Conservation (phyloP, 2,329 filamentous ascomycete species). For the Colletotrichum melonis region DNA sequence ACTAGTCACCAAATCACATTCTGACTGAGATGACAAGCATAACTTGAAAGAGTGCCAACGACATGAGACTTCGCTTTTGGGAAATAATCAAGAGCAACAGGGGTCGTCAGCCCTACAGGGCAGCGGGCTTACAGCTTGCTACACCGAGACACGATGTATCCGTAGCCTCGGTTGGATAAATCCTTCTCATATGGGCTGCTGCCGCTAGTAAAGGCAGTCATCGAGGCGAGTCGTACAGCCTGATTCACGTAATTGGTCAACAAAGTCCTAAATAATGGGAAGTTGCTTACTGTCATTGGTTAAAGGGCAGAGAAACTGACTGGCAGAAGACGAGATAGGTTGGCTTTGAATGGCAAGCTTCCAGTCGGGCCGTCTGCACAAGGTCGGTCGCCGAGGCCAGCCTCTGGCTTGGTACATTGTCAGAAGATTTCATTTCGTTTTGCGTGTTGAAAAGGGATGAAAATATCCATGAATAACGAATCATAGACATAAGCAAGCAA, state of each 20-base stretch:
- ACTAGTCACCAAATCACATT: not conserved
- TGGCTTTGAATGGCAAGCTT: not conserved
- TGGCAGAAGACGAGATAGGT: not conserved
- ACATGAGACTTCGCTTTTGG: not conserved
- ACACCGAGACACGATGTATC: not conserved
- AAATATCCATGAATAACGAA: not conserved
- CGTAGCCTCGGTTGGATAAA: not conserved
- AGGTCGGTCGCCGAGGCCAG: not conserved
- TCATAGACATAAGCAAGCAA: not conserved
- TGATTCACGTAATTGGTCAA: not conserved
- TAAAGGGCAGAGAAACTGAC: not conserved
- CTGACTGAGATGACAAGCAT: not conserved
- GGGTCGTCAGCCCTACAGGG: not conserved
- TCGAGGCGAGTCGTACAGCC: not conserved
- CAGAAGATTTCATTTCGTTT: not conserved
- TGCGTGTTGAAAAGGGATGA: not conserved
- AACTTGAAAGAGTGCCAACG: not conserved
- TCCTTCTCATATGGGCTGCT: not conserved
- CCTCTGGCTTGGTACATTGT: not conserved
- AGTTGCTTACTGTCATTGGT: not conserved
- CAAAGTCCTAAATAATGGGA: not conserved
- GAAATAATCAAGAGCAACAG: not conserved
- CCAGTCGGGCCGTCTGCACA: not conserved
- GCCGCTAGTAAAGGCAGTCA: not conserved
- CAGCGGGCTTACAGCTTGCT: not conserved